Base-by-base conservation (phyloP, 2,329 filamentous ascomycete species). In the Fusarium nurragi region DNA sequence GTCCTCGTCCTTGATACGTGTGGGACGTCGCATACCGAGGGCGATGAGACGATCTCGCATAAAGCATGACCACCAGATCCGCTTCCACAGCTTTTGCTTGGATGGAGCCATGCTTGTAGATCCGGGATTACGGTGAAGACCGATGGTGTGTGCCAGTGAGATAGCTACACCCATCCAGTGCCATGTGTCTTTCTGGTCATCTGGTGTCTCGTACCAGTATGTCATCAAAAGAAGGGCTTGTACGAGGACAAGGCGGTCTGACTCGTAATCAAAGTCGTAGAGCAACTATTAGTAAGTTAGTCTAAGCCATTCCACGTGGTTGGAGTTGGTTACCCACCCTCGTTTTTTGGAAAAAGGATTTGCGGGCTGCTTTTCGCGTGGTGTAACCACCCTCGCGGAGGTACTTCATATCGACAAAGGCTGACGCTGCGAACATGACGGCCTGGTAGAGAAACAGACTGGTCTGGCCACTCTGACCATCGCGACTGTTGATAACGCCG, bases 131-230 rank as follows among this genome's bases (percentile, higher is more conserved):
- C 94, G 90, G 77, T 98, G 93, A 18, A 97, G 84, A 7, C 94
- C 94, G 65, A 97, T 97, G 13, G 94, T 97, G 76, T 97, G 93
- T 49, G 93, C 94, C 43, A 97, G 82, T 13, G 94, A 97, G 59
- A 97, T 92, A 38, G 94, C 94, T 34, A 97, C 92, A 18, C 94
- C 94, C 92, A 97, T 97, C 94, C 94, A 97, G 75, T 97, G 94
- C 92, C 94, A 97, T 41, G 94, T 97, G 76, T 97, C 94, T 77
- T 97, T 97, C 75, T 97, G 93, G 75, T 97, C 94, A 77, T 97
- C 93, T 0, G 94, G 94, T 13, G 93, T 97, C 78, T 97, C 94
- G 76, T 97, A 97, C 91, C 94, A 98, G 76, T 97, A 97, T 5
- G 94, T 97, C 91, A 97, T 94, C 59, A 97, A 84, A 22, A 97